Base-by-base conservation (phyloP, 805 yeast genomes). In the Saccharomycopsis synnaedendra region DNA sequence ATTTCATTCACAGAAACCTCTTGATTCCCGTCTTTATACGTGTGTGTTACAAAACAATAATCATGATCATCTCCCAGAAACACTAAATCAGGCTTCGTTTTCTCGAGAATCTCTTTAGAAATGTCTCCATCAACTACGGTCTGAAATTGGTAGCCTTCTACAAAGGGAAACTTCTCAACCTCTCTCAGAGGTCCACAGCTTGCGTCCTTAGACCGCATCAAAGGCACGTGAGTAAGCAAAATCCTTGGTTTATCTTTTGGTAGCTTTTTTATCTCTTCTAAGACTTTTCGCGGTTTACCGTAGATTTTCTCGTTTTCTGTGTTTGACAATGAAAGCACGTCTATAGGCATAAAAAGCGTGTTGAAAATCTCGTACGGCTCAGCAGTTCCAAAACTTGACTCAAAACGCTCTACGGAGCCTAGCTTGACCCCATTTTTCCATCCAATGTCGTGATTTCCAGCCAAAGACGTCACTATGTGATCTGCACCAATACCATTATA, bases 21-120 rank as follows among this genome's bases (percentile, higher is more conserved):
- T 0, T 53, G 48, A 1, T 59, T 61, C 9, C 59, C 60, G 5
- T 40, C 47, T 0, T 54, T 54, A 50, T 65, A 59, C 7, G 54
- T 38, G 60, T 90, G 97, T 11, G 65, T 64, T 31, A 82, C 72
- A 55, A 82, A 85, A 61, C 99, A 93, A 56, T 86, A 88, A 62
- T 93, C 98, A 65, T 93, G 99, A 61, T 93, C 98, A 62, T 93
- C 99, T 0, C 99, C 99, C 4, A 94, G 78, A 58, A 88, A 85
- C 3, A 85, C 70, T 6, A 80, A 63, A 27, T 69, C 70, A 0
- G 99, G 99, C 43, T 72, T 64, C 1, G 88, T 62, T 9, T 64
- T 67, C 5, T 68, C 57, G 42, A 93, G 62, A 4, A 93, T 70
- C 28, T 75, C 71, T 36, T 75, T 70, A 0, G 90, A 67, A 3